Base-by-base conservation (phyloP, 2,329 filamentous ascomycete species). In the Triangularia verruculosa region DNA sequence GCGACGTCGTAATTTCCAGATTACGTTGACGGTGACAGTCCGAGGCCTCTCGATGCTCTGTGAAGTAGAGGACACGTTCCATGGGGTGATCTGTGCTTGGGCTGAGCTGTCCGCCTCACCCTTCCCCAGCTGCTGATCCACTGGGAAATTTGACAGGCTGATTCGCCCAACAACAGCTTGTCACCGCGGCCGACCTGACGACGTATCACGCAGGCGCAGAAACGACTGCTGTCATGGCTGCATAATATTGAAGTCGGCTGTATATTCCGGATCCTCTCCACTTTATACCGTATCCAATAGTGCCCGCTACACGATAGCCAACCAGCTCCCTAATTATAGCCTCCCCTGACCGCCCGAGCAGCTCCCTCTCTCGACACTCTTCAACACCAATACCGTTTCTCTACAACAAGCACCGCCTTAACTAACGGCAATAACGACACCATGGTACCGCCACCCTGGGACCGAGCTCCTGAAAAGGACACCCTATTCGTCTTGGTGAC, bases 401-500 rank as follows among this genome's bases (percentile, higher is more conserved):
- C 34, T 39, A 7, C 20, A 53, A 54, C 2, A 9, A 27, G 22
- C 20, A 22, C 47, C 15, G 12, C 47, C 17, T 22, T 3, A 24
- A 52, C 47, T 12, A 24, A 52, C 47, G 13, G 4, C 17, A 12
- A 17, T 9, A 12, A 52, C 47, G 25, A 27, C 34, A 62, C 6
- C 27, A 74, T 73, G 73, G 68, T 69, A 17, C 62, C 67, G 25
- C 71, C 75, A 2, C 76, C 77, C 8, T 78, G 77, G 77, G 74
- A 76, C n/a, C 63, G 61, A 7, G 69, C 70, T 13, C 68, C 74
- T 1, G 63, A 68, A 27, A 69, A 78, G 30, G 78, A 83, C 64
- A 83, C 84, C 71, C 76, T 82, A 55, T 86, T 86, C 73, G 86
- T 92, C 8, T 80, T 97, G 43, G 86, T 97, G 47, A 96, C 92